Conservation (phyloP, 2,329 filamentous ascomycete species). For the Volutella citrinella region DNA sequence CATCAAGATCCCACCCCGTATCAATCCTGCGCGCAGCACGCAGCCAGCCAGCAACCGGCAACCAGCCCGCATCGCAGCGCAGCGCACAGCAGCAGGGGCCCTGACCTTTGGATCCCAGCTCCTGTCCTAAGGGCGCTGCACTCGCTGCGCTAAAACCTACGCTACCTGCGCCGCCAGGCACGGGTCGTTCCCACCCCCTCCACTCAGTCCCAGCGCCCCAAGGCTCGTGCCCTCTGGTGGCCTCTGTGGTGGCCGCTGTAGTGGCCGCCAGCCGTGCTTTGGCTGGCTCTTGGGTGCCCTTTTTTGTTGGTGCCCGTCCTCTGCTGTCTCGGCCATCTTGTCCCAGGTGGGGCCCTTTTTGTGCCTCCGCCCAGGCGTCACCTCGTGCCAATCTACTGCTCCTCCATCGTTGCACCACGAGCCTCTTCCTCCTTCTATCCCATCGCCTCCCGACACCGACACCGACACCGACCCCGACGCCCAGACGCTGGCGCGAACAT, state of each 20-base stretch:
- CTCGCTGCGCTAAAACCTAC: slow-evolving; percentile 25
- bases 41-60: too few relatives aligned
- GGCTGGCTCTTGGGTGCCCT: slow-evolving; percentile 17
- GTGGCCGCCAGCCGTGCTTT: slow-evolving; percentile 3
- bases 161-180: slow-evolving; percentile 28
- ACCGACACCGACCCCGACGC: slow-evolving; percentile 20
- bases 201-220: slow-evolving; percentile 19
- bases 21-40: too few relatives aligned
- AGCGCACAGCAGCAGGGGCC: too few relatives aligned
- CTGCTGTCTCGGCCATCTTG: slow-evolving; percentile 30
- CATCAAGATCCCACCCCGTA: too few relatives aligned
- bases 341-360: slow-evolving; percentile 30
- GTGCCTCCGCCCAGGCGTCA: slow-evolving; percentile 29
- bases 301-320: slow-evolving; percentile 20
- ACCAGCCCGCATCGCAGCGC: too few relatives aligned
- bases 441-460: slow-evolving; percentile 22
- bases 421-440: slow-evolving; percentile 25
- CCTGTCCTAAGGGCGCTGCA: slow-evolving; percentile 20
- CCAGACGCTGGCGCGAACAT: slow-evolving; percentile 26
- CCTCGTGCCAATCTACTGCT: slow-evolving; percentile 30
- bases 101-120: slow-evolving; percentile 14
- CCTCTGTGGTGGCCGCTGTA: slow-evolving; percentile 18
- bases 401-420: slow-evolving; percentile 29
- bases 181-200: slow-evolving; percentile 27
- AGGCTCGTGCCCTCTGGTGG: slow-evolving; percentile 27